phyloP scores from a whole-genome alignment of 768 basidiomycete species.

The Austroboletus eburneus region DNA sequence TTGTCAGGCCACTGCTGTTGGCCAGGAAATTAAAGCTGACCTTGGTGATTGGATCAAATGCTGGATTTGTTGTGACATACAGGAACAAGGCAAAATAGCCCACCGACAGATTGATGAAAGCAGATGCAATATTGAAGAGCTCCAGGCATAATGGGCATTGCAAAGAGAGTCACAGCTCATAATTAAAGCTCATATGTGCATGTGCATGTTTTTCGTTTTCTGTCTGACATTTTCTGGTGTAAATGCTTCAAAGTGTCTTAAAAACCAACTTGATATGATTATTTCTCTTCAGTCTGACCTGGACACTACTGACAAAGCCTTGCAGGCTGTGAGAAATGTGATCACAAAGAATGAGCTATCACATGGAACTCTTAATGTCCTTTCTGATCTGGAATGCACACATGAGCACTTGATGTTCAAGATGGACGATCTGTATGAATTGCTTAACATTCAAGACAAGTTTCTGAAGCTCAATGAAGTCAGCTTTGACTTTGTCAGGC shows the following conservation, averaged over 20 bases:
- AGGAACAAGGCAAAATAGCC: slow-evolving; percentile 12
- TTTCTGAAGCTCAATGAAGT: slow-evolving; percentile 4
- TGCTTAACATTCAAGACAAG: slow-evolving; percentile 2
- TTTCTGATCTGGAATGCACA: slow-evolving; percentile 15
- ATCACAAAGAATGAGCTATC: slow-evolving; percentile 2
- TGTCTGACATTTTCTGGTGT: too few relatives aligned
- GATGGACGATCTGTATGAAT: slow-evolving; percentile 5
- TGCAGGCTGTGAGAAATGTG: slow-evolving; percentile 10
- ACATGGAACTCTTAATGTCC: slow-evolving; percentile 13
- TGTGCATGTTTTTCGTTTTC: too few relatives aligned
- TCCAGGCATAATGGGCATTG: slow-evolving; percentile 31
- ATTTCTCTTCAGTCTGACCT: slow-evolving; percentile 25
- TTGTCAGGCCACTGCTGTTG: slow-evolving; percentile 27
- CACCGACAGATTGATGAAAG: slow-evolving; percentile 13
- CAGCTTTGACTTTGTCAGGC: slow-evolving; percentile 3
- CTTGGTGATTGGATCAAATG: slow-evolving; percentile 33
- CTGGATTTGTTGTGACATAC: slow-evolving; percentile 15
- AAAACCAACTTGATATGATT: slow-evolving; percentile 5
- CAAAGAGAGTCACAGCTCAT: slow-evolving; percentile 33
- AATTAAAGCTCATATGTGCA: slow-evolving; percentile 24
- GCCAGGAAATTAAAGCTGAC: slow-evolving; percentile 20
- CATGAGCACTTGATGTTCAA: slow-evolving; percentile 1
- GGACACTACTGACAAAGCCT: slow-evolving; percentile 18
- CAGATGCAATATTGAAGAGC: slow-evolving; percentile 10
- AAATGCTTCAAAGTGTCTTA: slow-evolving; percentile 1